These are phyloP conservation scores for Pyrenochaeta sp. DNA, from an alignment of 2,329 filamentous ascomycete genomes.

Conservation along the genomic window DNA sequence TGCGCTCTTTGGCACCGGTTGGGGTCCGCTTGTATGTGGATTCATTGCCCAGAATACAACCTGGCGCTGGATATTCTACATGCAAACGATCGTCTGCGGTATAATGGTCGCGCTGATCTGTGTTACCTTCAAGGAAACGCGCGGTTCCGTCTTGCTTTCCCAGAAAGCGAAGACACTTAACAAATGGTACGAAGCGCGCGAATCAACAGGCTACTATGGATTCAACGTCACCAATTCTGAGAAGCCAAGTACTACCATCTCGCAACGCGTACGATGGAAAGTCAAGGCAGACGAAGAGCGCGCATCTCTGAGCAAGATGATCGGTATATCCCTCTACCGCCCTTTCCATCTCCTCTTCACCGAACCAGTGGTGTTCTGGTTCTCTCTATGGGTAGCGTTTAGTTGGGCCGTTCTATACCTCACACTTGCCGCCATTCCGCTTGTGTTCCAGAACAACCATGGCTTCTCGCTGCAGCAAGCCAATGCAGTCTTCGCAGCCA, in stretches of 20 bases:
- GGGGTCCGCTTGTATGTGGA: conserved; percentile 76
- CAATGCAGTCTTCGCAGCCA: conserved; percentile 76
- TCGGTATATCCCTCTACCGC: conserved; percentile 75
- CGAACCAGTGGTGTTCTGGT: conserved; percentile 83
- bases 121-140: conserved; percentile 80
- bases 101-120: conserved; percentile 70
- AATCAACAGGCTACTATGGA: conserved; percentile 68
- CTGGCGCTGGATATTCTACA: conserved; percentile 91
- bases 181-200: conserved; percentile 77
- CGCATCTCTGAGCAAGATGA: conserved; percentile 71
- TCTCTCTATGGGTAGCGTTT: conserved; percentile 89
- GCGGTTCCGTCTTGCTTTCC: conserved; percentile 80
- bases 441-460: conserved; percentile 76
- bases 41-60: conserved; percentile 71
- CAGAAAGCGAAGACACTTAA: conserved; percentile 79
- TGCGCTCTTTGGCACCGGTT: conserved; percentile 80
- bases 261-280: conserved; percentile 76
- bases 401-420: conserved; percentile 90
- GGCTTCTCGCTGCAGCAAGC: conserved; percentile 72
- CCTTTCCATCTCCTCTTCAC: conserved; percentile 81
- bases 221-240: conserved; percentile 55
- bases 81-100: conserved; percentile 76
- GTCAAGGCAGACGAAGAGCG: conserved; percentile 81
- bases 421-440: conserved; percentile 80
- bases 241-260: conserved; percentile 39